Evolutionary conservation across 106 monocot species (phyloP), one percentile per base, ranked within the genome.

Genomic region (Cymbidium sinense): DNA sequence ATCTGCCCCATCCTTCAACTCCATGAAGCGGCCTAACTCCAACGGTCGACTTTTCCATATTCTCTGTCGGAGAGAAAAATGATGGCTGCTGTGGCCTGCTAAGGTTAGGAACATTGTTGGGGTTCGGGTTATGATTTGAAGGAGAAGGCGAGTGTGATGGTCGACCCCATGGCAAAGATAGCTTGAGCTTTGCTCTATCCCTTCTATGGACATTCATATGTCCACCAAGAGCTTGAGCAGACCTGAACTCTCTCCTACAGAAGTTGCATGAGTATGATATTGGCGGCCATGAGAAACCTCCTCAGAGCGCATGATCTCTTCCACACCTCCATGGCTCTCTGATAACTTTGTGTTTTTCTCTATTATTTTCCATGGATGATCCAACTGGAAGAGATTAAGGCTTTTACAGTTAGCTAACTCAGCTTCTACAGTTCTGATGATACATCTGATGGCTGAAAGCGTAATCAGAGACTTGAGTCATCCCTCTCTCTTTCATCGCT

Each of bases 201-300:
- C 83, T 72, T n/a, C 83, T 78, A 51, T 83, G 83, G 21, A 83
- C 81, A 20, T 85, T 85, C 85, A 85, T 84, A 47, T 84, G 84
- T 2, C 71, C 71, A 34, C 71, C 71, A 1, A 72, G 36, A 28
- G 71, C 71, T 21, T 72, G 71, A 21, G 71, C 71, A 2, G 71
- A 72, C 7, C 37, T 20, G 34, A 72, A 72, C 36, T 72, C 71
- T 28, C 71, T 72, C 36, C 34, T 34, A 35, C 71, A 72, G 71
- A 72, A 72, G 71, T 35, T 72, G 71, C 71, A 72, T 2, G 71
- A 36, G 71, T 72, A 72, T 18, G 71, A 72, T 15, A 35, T 34
- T 28, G 71, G 71, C 9, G 71, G 71, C 71, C 71, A 72, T 20
- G 71, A 19, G 64, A 28, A 65, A 2, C 64, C 27, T 18, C 54